These are phyloP conservation scores for Lachnellula suecica DNA, from an alignment of 2,329 filamentous ascomycete genomes.

Conservation along the genomic window DNA sequence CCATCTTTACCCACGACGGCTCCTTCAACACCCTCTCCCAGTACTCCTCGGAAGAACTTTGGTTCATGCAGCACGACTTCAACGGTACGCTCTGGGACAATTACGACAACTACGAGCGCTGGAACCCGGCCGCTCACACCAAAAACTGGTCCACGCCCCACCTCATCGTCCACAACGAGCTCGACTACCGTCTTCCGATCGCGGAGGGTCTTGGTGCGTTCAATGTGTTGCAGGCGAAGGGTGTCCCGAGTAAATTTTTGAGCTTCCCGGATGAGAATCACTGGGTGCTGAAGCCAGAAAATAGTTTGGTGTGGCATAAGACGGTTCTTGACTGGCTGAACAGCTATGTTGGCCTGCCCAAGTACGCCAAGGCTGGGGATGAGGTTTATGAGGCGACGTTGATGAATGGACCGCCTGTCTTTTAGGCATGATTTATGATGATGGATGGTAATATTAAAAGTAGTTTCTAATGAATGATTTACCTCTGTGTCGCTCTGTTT, in stretches of 20 bases:
- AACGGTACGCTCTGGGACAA: constrained; percentile 60
- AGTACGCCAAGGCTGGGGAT: constrained; percentile 10
- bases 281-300: constrained; percentile 88
- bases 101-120: constrained; percentile 61
- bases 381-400: constrained; percentile 11
- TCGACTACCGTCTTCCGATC: constrained; percentile 84
- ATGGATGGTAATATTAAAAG: too few species aligned
- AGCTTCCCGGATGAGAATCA: constrained; percentile 67
- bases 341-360: constrained; percentile 17
- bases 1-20: constrained; percentile 45
- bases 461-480: too few species aligned
- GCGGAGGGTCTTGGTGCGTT: constrained; percentile 70
- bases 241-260: constrained; percentile 60
- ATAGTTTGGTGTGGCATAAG: constrained; percentile 82
- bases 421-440: too few species aligned
- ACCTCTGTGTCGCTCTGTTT: too few species aligned
- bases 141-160: constrained; percentile 81
- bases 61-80: constrained; percentile 67
- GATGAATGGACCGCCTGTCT: constrained; percentile 14
- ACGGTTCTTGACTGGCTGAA: constrained; percentile 78
- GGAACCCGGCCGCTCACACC: constrained; percentile 63
- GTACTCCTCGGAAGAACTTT: constrained; percentile 64
- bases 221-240: constrained; percentile 52
- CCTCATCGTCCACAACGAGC: constrained; percentile 82
- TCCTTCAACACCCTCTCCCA: constrained; percentile 35